Conservation (phyloP, 108 stramenopile species). For the Skeletonema tropicum region DNA sequence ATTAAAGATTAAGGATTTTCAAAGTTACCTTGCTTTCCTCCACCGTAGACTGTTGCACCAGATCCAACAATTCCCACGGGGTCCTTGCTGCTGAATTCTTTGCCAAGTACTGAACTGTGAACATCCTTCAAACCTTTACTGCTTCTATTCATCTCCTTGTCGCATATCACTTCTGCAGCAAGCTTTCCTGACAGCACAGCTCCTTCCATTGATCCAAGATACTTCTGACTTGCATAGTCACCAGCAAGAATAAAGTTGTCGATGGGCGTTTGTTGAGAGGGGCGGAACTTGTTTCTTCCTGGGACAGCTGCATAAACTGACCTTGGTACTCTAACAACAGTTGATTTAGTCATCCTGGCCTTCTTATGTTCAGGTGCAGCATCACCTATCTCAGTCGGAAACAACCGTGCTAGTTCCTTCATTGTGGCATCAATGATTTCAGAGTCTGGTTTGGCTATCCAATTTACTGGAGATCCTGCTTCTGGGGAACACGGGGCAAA, state of each 20-base stretch:
- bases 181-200: conserved; percentile 93
- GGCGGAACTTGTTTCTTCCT: conserved; percentile 92
- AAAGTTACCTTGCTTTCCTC: conserved; percentile 65
- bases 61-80: conserved; percentile 88
- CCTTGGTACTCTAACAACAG: conserved; percentile 94
- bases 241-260: conserved; percentile 93
- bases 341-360: conserved; percentile 77
- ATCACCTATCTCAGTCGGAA: conserved; percentile 93
- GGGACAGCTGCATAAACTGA: conserved; percentile 95
- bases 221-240: conserved; percentile 95
- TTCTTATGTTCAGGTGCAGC: conserved; percentile 80
- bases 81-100: conserved; percentile 47
- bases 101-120: conserved; percentile 66
- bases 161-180: conserved; percentile 91
- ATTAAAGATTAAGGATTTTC: conserved; percentile 28
- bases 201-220: conserved; percentile 96
- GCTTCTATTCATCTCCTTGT: conserved; percentile 75
- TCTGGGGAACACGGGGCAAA: conserved; percentile 94
- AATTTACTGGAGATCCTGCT: conserved; percentile 86
- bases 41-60: conserved; percentile 91
- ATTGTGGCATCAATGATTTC: conserved; percentile 96
- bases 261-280: conserved; percentile 91
- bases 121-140: conserved; percentile 78
- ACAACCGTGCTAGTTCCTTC: conserved; percentile 92
- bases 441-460: conserved; percentile 86